A percentile compares a stretch with the other conserved stretches of the same genome.
Conservation (phyloP, 345 rosid species). For the Eucalyptus urophylla region DNA sequence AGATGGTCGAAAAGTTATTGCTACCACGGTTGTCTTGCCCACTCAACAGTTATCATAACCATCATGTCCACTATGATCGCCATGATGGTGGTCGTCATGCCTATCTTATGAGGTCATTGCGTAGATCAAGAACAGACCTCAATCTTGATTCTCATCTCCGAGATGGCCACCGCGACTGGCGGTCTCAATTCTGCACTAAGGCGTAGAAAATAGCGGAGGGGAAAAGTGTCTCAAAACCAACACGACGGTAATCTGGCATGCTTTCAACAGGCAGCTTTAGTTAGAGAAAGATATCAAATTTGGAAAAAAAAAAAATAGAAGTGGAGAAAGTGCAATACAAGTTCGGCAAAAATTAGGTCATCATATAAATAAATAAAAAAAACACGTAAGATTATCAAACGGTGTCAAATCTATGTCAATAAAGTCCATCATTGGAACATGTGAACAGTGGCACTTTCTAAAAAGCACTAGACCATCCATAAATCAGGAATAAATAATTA, state of each 20-base stretch:
- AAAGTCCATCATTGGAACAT: neutral
- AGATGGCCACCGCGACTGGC: neutral
- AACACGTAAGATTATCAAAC: neutral
- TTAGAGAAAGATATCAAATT: neutral
- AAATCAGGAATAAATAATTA: neutral
- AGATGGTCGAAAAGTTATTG: neutral
- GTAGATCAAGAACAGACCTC: neutral
- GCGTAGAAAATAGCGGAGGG: neutral
- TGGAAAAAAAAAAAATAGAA: neutral
- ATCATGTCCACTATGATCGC: too few relatives aligned
- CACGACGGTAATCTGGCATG: accelerated
- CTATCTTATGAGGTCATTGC: neutral
- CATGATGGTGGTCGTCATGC: accelerated
- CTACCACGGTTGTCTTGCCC: accelerated
- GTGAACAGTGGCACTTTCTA: neutral
- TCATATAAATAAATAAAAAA: neutral
- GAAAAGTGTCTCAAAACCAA: neutral
- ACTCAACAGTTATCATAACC: neutral
- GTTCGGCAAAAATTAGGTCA: neutral
- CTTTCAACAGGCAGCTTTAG: neutral
- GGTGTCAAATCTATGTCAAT: neutral
- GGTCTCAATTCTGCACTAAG: neutral
- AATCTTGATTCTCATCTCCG: neutral
- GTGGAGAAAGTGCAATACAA: neutral
- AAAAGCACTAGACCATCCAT: neutral